Evolutionary conservation across 176 grass and related monocot species (phyloP).

Genomic region (Phoenix dactylifera): DNA sequence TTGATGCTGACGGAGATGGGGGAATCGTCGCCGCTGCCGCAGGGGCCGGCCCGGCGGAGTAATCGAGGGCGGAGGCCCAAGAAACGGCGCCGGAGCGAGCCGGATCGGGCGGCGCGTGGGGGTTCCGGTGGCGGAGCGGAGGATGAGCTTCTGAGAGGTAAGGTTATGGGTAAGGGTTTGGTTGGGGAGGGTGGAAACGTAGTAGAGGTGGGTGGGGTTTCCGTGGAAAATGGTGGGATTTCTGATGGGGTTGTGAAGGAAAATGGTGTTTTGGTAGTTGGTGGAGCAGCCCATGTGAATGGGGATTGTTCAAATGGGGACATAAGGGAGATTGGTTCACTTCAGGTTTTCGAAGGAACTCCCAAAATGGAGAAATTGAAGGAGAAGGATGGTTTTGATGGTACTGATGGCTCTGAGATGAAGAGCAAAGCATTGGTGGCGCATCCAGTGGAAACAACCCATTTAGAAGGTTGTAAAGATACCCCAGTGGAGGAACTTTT

Average conservation of each 20-base stretch:
- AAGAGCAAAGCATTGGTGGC: not conserved
- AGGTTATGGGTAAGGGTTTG: slow-evolving; percentile 5
- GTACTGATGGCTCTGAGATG: not conserved
- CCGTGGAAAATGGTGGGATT: not conserved
- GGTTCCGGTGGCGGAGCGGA: slow-evolving; percentile 1
- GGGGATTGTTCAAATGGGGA: not conserved
- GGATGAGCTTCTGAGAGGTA: slow-evolving; percentile 9
- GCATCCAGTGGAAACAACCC: not conserved
- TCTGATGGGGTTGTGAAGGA: not conserved
- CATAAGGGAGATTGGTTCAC: not conserved
- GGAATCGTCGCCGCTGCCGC: slow-evolving; percentile 9
- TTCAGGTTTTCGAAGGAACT: not conserved
- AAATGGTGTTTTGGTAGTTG: not conserved
- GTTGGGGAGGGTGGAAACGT: slow-evolving; percentile 6
- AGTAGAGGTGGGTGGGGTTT: slow-evolving; percentile 4
- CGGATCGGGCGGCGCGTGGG: slow-evolving; percentile 11
- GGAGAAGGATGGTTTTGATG: not conserved
- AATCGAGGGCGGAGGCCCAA: slow-evolving; percentile 26
- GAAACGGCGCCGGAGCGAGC: slow-evolving; percentile 35
- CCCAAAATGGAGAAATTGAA: not conserved
- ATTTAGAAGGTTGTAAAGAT: not conserved
- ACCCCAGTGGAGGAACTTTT: not conserved
- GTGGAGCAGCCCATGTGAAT: not conserved
- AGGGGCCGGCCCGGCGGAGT: slow-evolving; percentile 1
- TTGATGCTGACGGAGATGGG: slow-evolving; percentile 50